Conservation (phyloP, 73 alveolate genomes). For the Paramecium octaurelia region DNA sequence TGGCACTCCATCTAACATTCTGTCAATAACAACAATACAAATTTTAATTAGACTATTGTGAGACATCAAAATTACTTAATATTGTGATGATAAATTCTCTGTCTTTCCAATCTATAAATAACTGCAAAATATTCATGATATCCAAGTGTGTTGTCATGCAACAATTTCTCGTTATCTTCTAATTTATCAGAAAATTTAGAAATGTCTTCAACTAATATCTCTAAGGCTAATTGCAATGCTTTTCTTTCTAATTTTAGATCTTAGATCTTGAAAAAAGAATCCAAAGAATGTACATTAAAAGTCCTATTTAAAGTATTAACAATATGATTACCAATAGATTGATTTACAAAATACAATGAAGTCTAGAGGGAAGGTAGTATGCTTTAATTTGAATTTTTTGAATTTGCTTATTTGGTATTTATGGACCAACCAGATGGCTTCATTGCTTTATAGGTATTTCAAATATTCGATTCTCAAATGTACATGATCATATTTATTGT, state of each 20-base stretch:
- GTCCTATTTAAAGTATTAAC: neutral
- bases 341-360: constrained; percentile 17
- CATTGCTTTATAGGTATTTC: neutral
- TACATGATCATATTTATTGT: constrained; percentile 55
- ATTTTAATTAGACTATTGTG: neutral
- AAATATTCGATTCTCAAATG: constrained; percentile 53
- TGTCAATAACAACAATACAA: neutral
- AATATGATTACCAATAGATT: neutral
- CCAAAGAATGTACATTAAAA: constrained; percentile 17
- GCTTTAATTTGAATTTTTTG: constrained; percentile 8
- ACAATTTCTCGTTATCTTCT: neutral
- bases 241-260: constrained; percentile 13
- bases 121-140: constrained; percentile 27
- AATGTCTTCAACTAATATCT: neutral
- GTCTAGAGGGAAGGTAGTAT: neutral
- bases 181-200: neutral
- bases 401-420: neutral
- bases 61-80: neutral
- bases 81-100: neutral
- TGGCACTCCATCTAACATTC: constrained; percentile 4
- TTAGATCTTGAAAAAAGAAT: constrained; percentile 5
- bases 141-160: neutral
- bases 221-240: constrained; percentile 2
- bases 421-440: neutral
- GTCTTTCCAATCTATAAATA: neutral